A percentile compares a stretch with the other conserved stretches of the same genome.
Evolutionary conservation across 2,329 filamentous ascomycete species (phyloP).

Genomic region (Aspergillus sp.): DNA sequence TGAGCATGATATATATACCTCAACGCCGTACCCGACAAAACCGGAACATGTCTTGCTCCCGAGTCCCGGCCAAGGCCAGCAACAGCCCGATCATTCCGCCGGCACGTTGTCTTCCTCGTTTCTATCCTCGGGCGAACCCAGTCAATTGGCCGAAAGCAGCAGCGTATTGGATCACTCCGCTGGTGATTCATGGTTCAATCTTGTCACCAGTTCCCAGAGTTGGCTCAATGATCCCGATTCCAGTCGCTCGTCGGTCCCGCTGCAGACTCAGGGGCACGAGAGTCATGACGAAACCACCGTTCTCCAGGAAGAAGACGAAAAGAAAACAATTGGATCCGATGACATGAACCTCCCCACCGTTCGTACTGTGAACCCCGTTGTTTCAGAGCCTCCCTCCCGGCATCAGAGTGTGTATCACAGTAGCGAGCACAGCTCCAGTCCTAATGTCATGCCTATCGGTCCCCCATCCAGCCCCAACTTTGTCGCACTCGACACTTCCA

Average conservation of each 20-base stretch:
- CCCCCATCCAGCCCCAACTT: constrained; percentile 34
- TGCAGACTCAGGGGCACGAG: constrained; percentile 9
- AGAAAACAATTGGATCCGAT: constrained; percentile 22
- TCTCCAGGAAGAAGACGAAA: not conserved
- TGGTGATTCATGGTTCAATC: constrained; percentile 28
- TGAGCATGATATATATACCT: constrained; percentile 27
- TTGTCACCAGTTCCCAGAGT: constrained; percentile 27
- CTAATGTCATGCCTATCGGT: constrained; percentile 35
- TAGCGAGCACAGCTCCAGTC: constrained; percentile 16
- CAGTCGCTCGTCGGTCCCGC: constrained; percentile 29
- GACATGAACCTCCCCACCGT: constrained; percentile 25
- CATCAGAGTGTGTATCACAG: constrained; percentile 13
- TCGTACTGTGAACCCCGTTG: constrained; percentile 32
- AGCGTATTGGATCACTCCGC: constrained; percentile 19
- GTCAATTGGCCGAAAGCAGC: constrained; percentile 17
- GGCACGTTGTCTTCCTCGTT: not conserved
- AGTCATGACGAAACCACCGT: not conserved
- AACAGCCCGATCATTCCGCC: constrained; percentile 5
- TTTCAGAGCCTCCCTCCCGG: constrained; percentile 24
- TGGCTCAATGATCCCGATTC: constrained; percentile 33
- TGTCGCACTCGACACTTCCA: constrained; percentile 29
- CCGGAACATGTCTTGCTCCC: constrained; percentile 39
- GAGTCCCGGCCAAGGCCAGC: constrained; percentile 31
- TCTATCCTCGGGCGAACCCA: not conserved
- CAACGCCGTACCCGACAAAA: constrained; percentile 41